These are phyloP conservation scores for Vitis hybrid DNA, from an alignment of 177 flowering plant species.

Conservation along the genomic window DNA sequence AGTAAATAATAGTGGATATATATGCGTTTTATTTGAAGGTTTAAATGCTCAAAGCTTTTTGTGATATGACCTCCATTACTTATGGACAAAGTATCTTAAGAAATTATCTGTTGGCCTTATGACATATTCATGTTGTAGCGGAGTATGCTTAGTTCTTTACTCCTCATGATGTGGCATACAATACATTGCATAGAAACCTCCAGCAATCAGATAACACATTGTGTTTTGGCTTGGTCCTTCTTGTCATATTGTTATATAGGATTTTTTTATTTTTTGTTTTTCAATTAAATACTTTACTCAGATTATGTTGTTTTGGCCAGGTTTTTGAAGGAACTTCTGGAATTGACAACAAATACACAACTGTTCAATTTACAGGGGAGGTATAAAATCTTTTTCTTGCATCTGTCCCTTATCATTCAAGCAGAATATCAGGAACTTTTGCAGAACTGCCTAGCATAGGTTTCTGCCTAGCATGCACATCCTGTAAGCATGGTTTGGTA, in stretches of 20 bases:
- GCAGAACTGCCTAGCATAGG: background rate
- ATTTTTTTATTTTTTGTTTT: background rate
- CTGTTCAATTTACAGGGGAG: slow-evolving; percentile 99
- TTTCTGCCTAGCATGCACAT: background rate
- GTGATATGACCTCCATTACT: too few species aligned
- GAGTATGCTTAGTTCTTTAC: too few species aligned
- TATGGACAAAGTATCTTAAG: too few species aligned
- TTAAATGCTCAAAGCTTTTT: too few species aligned
- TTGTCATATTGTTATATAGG: background rate
- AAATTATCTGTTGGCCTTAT: too few species aligned
- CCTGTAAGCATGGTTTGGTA: background rate
- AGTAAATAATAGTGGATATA: too few species aligned
- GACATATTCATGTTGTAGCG: background rate
- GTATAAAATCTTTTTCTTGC: slow-evolving; percentile 30
- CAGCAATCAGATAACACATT: background rate
- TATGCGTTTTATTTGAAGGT: too few species aligned
- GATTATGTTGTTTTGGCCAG: slow-evolving; percentile 27
- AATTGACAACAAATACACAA: slow-evolving; percentile 95
- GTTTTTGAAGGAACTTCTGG: slow-evolving; percentile 99
- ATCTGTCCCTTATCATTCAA: background rate
- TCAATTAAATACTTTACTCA: too few species aligned
- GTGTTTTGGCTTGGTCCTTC: background rate
- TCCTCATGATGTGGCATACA: background rate
- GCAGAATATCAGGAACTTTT: background rate
- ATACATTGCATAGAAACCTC: slow-evolving; percentile 2